A percentile compares a stretch with the other conserved stretches of the same genome.
phyloP scores from a whole-genome alignment of 192 early-diverging fungal genomes.

The Coemansia sp. region DNA sequence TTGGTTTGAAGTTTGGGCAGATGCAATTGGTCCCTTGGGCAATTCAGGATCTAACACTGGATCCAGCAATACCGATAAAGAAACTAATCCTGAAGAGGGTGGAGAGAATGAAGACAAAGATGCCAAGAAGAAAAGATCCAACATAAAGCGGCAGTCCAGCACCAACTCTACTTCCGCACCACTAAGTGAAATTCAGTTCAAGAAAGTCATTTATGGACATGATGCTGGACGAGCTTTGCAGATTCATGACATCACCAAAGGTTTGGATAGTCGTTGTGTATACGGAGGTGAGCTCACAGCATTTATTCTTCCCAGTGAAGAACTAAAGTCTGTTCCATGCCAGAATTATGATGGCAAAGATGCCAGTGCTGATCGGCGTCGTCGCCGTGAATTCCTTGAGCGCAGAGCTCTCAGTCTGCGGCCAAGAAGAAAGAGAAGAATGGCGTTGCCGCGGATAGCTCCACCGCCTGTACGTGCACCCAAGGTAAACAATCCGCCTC shows the following conservation, averaged over 20 bases:
- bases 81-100: background rate
- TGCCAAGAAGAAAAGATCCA: background rate
- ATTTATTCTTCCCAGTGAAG: conserved; percentile 47
- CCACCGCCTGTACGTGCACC: background rate
- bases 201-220: conserved; percentile 66
- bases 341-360: background rate
- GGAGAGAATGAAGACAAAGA: background rate
- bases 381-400: background rate
- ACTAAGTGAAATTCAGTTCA: conserved; percentile 25
- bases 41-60: background rate
- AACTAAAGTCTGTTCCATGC: conserved; percentile 25
- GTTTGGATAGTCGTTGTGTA: conserved; percentile 70
- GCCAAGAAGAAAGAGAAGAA: background rate
- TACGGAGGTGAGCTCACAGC: conserved; percentile 65
- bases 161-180: background rate
- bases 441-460: background rate
- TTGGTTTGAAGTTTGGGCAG: conserved; percentile 44
- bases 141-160: background rate
- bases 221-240: conserved; percentile 61
- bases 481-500: background rate
- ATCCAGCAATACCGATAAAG: background rate
- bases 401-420: background rate
- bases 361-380: background rate
- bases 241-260: conserved; percentile 56
- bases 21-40: conserved; percentile 33